Conservation (phyloP, 1,284 basidiomycete genomes). For the Apiotrichum domesticum region DNA sequence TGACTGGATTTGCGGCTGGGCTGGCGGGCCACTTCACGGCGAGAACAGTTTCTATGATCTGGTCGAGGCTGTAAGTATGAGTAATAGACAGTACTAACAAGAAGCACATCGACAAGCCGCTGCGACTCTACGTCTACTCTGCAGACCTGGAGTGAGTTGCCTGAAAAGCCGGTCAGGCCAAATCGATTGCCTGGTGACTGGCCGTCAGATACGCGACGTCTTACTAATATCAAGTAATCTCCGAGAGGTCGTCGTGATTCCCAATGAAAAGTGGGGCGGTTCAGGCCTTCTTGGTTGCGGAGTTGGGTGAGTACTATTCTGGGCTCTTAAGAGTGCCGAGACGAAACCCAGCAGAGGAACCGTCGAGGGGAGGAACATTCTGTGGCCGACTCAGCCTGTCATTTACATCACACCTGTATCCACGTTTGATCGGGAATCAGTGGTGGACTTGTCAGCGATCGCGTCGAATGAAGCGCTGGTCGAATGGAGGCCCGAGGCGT, state of each 20-base stretch:
- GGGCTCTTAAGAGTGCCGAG: no score
- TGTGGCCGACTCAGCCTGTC: no score
- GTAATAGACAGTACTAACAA: not conserved
- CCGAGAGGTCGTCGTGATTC: slow-evolving; percentile 83
- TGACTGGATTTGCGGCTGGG: slow-evolving; percentile 90
- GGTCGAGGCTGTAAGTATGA: slow-evolving; percentile 68
- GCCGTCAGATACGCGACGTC: no score
- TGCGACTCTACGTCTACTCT: slow-evolving; percentile 12
- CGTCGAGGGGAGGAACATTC: no score
- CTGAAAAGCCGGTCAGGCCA: not conserved
- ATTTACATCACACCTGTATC: no score
- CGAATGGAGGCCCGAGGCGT: no score
- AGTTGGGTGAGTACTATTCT: slow-evolving; percentile 60
- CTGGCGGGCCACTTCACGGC: slow-evolving; percentile 81
- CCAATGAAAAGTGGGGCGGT: slow-evolving; percentile 92
- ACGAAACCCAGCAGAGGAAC: no score
- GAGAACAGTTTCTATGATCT: slow-evolving; percentile 97
- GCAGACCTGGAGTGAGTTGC: slow-evolving; percentile 56
- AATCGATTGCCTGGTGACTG: no score
- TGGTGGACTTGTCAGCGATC: no score
- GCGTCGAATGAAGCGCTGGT: no score
- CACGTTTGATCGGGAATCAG: no score
- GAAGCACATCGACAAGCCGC: slow-evolving; percentile 75
- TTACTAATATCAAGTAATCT: slow-evolving; percentile 51
- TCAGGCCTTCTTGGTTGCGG: slow-evolving; percentile 89